phyloP scores from a whole-genome alignment of 164 flowering plant genomes.

The Aristolochia fimbriata region DNA sequence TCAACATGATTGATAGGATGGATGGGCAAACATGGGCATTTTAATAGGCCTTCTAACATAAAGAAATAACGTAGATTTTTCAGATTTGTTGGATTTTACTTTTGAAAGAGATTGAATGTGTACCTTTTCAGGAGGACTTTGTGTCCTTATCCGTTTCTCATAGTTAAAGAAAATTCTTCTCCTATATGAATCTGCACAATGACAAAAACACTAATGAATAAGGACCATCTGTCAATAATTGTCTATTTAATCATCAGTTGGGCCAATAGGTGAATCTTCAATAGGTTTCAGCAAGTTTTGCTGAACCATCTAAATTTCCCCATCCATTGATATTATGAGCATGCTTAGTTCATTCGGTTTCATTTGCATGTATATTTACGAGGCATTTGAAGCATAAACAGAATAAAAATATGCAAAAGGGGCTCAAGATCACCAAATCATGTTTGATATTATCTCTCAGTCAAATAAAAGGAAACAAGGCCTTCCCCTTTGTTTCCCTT shows the following conservation, averaged over 20 bases:
- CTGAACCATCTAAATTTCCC: too few species aligned
- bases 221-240: not conserved
- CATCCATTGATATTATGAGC: too few species aligned
- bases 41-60: not conserved
- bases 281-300: too few species aligned
- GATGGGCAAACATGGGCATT: not conserved
- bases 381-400: not conserved
- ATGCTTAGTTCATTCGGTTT: too few species aligned
- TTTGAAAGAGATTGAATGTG: not conserved
- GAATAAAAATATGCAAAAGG: not conserved
- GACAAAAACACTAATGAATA: not conserved
- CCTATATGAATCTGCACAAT: constrained; percentile 62
- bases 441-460: too few species aligned
- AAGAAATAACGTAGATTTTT: not conserved
- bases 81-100: not conserved
- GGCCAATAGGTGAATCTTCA: not conserved
- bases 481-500: too few species aligned
- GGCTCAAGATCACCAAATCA: not conserved
- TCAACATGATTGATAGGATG: too few species aligned
- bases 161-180: constrained; percentile 90
- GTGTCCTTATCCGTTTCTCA: constrained; percentile 77
- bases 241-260: too few species aligned
- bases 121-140: constrained; percentile 96
- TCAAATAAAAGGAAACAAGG: too few species aligned
- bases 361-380: too few species aligned